Evolutionary conservation across 1,284 basidiomycete genomes (phyloP), one percentile per base, ranked within the genome.

Genomic region (Papiliotrema fonsecae): DNA sequence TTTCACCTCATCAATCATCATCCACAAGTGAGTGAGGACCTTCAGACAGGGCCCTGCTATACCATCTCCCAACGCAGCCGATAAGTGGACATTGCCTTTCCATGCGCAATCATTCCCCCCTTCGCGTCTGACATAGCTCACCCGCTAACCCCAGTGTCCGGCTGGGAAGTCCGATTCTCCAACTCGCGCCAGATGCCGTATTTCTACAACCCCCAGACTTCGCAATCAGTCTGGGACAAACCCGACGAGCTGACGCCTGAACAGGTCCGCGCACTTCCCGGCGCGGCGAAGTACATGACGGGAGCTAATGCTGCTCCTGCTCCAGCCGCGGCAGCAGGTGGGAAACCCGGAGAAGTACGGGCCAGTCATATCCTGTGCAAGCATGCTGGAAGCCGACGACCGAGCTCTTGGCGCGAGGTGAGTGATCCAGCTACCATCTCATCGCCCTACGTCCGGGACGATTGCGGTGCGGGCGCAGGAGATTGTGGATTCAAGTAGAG

Each of bases 291-390:
- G 56, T 75, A 82, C 42, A 74, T 84, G 50, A 24, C 31, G 24
- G 42, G 31, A 26, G 39, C 42, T 10, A 51, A n/a, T n/a, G 46
- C 31, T 7, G 28, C 54, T 25, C 54, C 42, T 28, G 36, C 46
- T 31, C 39, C 47, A 38, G 39, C 45, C 2, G 22, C 28, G 36
- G 26, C 38, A n/a, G 47, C 27, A 38, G 50, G 45, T 24, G 47
- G 27, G 16, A 42, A 48, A 47, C 49, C 50, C 25, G 64, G 45
- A 14, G 80, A 88, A 72, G 89, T 97, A 28, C 83, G 91, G 50
- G 94, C 93, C 11, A 93, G 89, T 68, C 96, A 99, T 76, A 77
- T 99, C 55, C 77, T 99, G 47, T 85, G 97, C 60, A 99, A 99
- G 77, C 93, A 97, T 74, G 76, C 75, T 24, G 88, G 81, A 13